Evolutionary conservation across 768 basidiomycete genomes (phyloP), one percentile per base, ranked within the genome.

Genomic region (Cystofilobasidium capitatum): DNA sequence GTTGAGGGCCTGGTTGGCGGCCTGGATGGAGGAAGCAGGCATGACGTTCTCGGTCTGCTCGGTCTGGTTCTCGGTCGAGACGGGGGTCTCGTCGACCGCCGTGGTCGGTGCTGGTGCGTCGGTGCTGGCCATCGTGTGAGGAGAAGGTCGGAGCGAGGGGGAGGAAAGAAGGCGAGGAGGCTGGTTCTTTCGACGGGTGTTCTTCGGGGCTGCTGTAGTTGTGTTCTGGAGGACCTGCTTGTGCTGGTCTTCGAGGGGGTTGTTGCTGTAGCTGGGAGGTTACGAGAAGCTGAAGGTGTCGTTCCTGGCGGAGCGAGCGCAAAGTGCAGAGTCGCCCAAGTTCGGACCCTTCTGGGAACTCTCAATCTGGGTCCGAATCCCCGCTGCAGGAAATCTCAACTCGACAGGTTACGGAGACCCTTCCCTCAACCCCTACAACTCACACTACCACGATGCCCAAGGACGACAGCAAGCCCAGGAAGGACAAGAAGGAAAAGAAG

Each of bases 1-100:
- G 35, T 47, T 68, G 42, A 68, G 62, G 5, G 66, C 66, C 26
- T 57, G 45, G 49, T 62, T 62, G 51, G 66, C 66, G 16, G 66
- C 66, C 29, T 51, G 37, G 57, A 68, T 68, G 22, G 66, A 62
- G 0, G 66, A 61, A 29, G 61, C 61, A 2, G 66, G 66, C 66
- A 68, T 68, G 17, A 33, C 29, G 31, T 55, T 55, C 51, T 55
- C 51, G n/a, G n/a, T n/a, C n/a, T 51, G 24, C 24, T 51, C 31
- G 49, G n/a, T 51, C n/a, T 17, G 9, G 49, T n/a, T 22, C n/a
- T 8, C 24, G 9, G 49, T 5, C 22, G 49, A 10, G 22, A 22
- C 42, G 42, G 42, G 12, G 42, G 42, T 12, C 42, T 9, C 24
- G n/a, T 3, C 49, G 24, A 7, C 49, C 8, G 12, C 49, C 12